These are phyloP conservation scores for Talaromyces sp. DNA, from an alignment of 2,329 filamentous ascomycete genomes.

Conservation along the genomic window DNA sequence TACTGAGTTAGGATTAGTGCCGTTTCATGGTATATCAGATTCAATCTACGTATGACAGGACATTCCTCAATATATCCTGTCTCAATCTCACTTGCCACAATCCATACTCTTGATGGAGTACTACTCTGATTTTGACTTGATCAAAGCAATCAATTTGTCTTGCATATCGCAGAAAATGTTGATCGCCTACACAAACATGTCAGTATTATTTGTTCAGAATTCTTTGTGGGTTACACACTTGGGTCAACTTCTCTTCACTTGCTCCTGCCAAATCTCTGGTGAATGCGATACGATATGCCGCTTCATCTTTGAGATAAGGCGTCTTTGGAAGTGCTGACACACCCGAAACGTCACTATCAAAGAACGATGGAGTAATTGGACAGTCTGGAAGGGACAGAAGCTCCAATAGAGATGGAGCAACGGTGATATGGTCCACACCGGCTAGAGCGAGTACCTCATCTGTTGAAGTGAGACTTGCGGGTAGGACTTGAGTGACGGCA, in stretches of 20 bases:
- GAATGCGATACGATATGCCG: conserved; percentile 51
- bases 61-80: not conserved
- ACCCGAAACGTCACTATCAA: conserved; percentile 22
- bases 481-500: conserved; percentile 51
- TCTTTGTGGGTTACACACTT: conserved; percentile 30
- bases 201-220: not conserved
- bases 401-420: conserved; percentile 52
- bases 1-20: not conserved
- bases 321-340: conserved; percentile 21
- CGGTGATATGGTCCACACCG: conserved; percentile 57
- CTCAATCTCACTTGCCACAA: not conserved
- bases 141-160: conserved; percentile 46
- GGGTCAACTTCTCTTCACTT: conserved; percentile 50
- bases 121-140: conserved; percentile 21
- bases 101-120: not conserved
- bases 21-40: not conserved
- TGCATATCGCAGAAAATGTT: conserved; percentile 59
- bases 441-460: conserved; percentile 58
- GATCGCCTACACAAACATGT: conserved; percentile 40
- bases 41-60: not conserved
- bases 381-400: conserved; percentile 38
- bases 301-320: conserved; percentile 41
- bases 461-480: conserved; percentile 55
- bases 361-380: conserved; percentile 23
- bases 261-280: conserved; percentile 39